phyloP scores from a whole-genome alignment of 805 yeast species.

The Lipomyces chichibuensis region DNA sequence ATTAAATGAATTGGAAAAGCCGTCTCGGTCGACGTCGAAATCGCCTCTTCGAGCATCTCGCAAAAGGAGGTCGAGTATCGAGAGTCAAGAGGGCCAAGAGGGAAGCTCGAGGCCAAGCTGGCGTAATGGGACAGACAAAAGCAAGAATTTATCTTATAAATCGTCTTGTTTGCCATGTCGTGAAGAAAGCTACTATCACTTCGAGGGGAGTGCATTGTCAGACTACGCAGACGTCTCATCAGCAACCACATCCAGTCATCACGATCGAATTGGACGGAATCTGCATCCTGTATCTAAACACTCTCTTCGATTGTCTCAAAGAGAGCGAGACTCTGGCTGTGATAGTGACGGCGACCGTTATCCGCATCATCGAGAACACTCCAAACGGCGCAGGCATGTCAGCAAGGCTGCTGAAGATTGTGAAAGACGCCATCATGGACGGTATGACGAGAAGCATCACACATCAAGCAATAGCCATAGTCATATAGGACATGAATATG shows the following conservation, averaged over 20 bases:
- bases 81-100: background rate
- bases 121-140: background rate
- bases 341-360: background rate
- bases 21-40: background rate
- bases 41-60: background rate
- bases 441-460: background rate
- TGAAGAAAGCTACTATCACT: background rate
- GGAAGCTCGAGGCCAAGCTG: background rate
- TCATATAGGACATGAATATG: background rate
- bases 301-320: background rate
- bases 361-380: background rate
- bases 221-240: background rate
- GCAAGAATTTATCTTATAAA: background rate
- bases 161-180: background rate
- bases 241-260: no score
- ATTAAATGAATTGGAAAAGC: background rate
- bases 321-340: background rate
- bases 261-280: no score
- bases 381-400: background rate
- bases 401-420: background rate
- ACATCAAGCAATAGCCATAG: background rate
- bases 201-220: background rate
- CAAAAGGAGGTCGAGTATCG: background rate
- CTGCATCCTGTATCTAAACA: background rate
- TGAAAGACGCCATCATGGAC: background rate